Conservation (phyloP, 1,284 basidiomycete species). For the Pulveroboletus ridleyi region DNA sequence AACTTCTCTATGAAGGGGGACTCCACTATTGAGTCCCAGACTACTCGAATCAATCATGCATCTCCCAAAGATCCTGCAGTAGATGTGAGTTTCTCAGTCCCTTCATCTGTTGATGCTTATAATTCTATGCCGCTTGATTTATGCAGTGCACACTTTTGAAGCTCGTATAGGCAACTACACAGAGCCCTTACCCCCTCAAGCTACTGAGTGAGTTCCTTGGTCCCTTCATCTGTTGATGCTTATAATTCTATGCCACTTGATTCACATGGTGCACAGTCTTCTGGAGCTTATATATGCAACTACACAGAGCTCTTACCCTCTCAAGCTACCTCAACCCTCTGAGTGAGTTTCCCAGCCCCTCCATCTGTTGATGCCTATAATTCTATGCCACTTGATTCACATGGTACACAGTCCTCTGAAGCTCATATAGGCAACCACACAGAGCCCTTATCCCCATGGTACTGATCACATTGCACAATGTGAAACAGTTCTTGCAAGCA, state of each 20-base stretch:
- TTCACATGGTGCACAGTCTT: constrained; percentile 27
- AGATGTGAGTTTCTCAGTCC: constrained; percentile 5
- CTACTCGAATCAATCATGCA: constrained; percentile 1
- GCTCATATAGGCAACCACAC: constrained; percentile 20
- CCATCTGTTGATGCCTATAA: constrained; percentile 45
- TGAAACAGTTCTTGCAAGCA: no score
- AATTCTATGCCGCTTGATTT: constrained; percentile 45
- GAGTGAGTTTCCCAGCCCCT: constrained; percentile 9
- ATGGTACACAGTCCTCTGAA: constrained; percentile 15
- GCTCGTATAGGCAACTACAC: constrained; percentile 20
- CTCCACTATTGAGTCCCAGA: constrained; percentile 2
- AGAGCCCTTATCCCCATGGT: constrained; percentile 27
- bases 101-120: constrained; percentile 42
- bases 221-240: constrained; percentile 37
- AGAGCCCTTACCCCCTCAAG: constrained; percentile 28
- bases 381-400: constrained; percentile 44
- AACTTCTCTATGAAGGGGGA: neutral
- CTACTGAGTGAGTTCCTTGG: neutral
- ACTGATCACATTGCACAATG: no score
- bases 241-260: constrained; percentile 47
- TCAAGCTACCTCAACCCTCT: constrained; percentile 18
- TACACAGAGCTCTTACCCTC: constrained; percentile 32
- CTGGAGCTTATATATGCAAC: constrained; percentile 11
- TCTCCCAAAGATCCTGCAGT: constrained; percentile 6
- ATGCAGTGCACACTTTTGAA: constrained; percentile 18